Conservation (phyloP, 768 basidiomycete species). For the Mycena venus region DNA sequence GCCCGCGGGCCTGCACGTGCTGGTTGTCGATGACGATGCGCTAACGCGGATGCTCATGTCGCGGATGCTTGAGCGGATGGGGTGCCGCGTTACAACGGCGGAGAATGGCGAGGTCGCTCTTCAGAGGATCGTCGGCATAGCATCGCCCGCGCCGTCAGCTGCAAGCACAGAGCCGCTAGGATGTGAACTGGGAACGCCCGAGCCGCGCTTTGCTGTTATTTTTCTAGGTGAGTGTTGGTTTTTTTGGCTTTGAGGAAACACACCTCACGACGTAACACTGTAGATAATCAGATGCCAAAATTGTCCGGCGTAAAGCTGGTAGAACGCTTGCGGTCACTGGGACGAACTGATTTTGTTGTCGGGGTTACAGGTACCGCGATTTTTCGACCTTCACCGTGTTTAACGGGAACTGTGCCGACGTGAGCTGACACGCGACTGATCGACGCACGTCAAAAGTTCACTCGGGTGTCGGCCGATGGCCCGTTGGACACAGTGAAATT, state of each 20-base stretch:
- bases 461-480: no score
- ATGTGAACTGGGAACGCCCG: neutral
- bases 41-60: conserved; percentile 76
- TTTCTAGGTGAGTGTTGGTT: conserved; percentile 33
- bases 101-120: conserved; percentile 78
- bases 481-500: no score
- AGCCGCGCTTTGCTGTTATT: conserved; percentile 37
- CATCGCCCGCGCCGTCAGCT: conserved; percentile 17
- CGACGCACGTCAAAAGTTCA: no score
- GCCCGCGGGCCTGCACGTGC: conserved; percentile 53
- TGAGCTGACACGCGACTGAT: no score
- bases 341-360: conserved; percentile 72
- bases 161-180: conserved; percentile 40
- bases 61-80: conserved; percentile 72
- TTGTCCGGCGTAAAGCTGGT: conserved; percentile 73
- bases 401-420: no score
- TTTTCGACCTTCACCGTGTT: neutral
- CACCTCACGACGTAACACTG: neutral
- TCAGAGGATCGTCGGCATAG: conserved; percentile 61
- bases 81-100: conserved; percentile 71
- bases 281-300: conserved; percentile 76
- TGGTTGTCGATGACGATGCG: conserved; percentile 77
- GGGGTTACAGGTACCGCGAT: conserved; percentile 66
- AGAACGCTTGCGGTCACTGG: conserved; percentile 61
- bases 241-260: neutral